Evolutionary conservation across 1,139 yeast genomes (phyloP).

Genomic region (Pneumocystis oryctolagi): DNA sequence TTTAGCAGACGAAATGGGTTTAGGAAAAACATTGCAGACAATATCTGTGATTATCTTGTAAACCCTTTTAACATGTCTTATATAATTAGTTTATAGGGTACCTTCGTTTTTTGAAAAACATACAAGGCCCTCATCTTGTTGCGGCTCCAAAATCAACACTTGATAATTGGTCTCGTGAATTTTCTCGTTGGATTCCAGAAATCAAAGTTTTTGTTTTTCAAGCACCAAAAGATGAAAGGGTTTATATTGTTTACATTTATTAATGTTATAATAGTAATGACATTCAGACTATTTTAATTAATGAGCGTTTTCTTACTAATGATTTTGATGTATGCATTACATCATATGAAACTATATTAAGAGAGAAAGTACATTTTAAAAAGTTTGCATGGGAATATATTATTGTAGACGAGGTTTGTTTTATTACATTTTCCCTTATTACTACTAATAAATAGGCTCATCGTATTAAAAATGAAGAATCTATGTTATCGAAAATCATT

Average conservation of each 20-base stretch:
- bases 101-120: conserved; percentile 55
- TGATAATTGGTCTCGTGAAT: conserved; percentile 92
- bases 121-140: conserved; percentile 83
- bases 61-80: not conserved
- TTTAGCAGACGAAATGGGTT: conserved; percentile 96
- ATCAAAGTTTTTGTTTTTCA: conserved; percentile 72
- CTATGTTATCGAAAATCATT: conserved; percentile 76
- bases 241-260: not conserved
- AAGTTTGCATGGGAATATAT: conserved; percentile 88
- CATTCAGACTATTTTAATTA: conserved; percentile 33
- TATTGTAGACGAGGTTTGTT: conserved; percentile 56
- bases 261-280: not conserved
- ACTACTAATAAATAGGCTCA: conserved; percentile 39
- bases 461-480: conserved; percentile 85
- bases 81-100: conserved; percentile 52
- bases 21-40: conserved; percentile 94
- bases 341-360: conserved; percentile 81
- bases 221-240: conserved; percentile 73
- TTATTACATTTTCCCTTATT: not conserved
- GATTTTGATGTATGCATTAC: conserved; percentile 81
- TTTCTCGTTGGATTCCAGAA: conserved; percentile 92
- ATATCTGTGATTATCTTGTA: conserved; percentile 34
- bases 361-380: conserved; percentile 67
- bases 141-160: conserved; percentile 91
- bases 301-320: conserved; percentile 45